Conservation (phyloP, 2,329 filamentous ascomycete species). For the Torrubiella hemipterigena region DNA sequence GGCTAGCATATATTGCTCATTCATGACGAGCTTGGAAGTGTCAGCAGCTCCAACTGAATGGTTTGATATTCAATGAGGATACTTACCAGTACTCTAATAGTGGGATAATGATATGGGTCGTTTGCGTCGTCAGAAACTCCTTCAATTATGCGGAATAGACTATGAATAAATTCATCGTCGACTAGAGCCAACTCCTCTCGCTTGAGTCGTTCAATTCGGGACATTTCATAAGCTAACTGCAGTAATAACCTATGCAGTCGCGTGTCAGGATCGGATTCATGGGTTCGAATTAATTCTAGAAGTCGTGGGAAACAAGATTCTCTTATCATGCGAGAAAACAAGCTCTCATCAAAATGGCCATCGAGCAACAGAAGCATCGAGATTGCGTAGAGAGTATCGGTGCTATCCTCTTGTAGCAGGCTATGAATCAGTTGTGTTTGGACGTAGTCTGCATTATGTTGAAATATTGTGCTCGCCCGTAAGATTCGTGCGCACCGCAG, state of each 20-base stretch:
- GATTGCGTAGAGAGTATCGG: constrained; percentile 68
- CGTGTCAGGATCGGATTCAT: constrained; percentile 52
- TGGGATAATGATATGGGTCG: constrained; percentile 91
- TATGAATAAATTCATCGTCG: constrained; percentile 69
- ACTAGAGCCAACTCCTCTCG: constrained; percentile 65
- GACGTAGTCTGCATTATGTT: constrained; percentile 69
- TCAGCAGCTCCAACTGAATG: constrained; percentile 9
- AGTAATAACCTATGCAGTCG: constrained; percentile 70
- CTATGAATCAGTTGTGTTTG: constrained; percentile 88
- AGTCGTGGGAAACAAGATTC: constrained; percentile 77
- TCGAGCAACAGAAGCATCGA: constrained; percentile 78
- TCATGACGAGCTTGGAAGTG: constrained; percentile 64
- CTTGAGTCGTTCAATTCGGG: constrained; percentile 72
- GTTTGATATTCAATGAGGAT: too few relatives aligned
- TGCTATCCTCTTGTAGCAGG: constrained; percentile 79
- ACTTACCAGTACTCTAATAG: constrained; percentile 81
- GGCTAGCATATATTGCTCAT: constrained; percentile 94
- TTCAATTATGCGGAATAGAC: constrained; percentile 81
- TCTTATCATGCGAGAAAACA: constrained; percentile 77
- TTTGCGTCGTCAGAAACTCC: constrained; percentile 73
- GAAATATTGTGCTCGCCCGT: constrained; percentile 63
- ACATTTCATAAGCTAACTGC: constrained; percentile 93
- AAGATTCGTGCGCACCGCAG: constrained; percentile 70
- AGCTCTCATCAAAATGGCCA: constrained; percentile 63
- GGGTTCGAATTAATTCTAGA: constrained; percentile 64